A percentile compares a stretch with the other conserved stretches of the same genome.
Evolutionary conservation across 2,329 filamentous ascomycete species (phyloP).

Genomic region (Claviceps fusiformis): DNA sequence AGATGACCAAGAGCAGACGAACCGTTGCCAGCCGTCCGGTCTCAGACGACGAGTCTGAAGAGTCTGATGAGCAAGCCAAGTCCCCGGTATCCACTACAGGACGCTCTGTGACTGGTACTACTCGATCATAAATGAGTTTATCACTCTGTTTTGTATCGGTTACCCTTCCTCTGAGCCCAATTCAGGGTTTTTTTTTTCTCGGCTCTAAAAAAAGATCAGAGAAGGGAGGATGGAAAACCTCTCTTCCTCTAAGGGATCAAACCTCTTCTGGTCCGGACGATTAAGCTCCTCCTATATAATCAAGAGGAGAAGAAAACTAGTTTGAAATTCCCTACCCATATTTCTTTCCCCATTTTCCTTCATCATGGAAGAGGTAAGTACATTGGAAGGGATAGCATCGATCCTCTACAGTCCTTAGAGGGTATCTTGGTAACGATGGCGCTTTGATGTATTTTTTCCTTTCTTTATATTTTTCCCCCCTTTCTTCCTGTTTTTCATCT

Average conservation of each 20-base stretch:
- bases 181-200: too few species aligned
- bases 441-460: background rate
- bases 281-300: background rate
- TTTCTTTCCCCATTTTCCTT: background rate
- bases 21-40: slow-evolving; percentile 30
- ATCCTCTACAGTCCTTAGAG: background rate
- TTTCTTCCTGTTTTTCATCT: too few species aligned
- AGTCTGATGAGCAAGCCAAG: slow-evolving; percentile 20
- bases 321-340: background rate
- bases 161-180: background rate
- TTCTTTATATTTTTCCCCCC: background rate
- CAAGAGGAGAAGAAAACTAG: background rate
- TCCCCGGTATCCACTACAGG: slow-evolving; percentile 2
- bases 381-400: background rate
- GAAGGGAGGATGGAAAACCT: too few species aligned
- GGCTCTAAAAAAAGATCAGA: too few species aligned
- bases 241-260: too few species aligned
- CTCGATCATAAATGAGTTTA: slow-evolving; percentile 8
- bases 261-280: too few species aligned
- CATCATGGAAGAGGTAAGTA: background rate
- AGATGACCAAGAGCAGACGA: slow-evolving; percentile 43
- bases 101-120: slow-evolving; percentile 11
- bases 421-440: slow-evolving; percentile 2
- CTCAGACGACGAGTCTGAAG: slow-evolving; percentile 40
- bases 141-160: background rate